Evolutionary conservation across 1,284 basidiomycete species (phyloP).

Genomic region (Rhodotorula sp.): DNA sequence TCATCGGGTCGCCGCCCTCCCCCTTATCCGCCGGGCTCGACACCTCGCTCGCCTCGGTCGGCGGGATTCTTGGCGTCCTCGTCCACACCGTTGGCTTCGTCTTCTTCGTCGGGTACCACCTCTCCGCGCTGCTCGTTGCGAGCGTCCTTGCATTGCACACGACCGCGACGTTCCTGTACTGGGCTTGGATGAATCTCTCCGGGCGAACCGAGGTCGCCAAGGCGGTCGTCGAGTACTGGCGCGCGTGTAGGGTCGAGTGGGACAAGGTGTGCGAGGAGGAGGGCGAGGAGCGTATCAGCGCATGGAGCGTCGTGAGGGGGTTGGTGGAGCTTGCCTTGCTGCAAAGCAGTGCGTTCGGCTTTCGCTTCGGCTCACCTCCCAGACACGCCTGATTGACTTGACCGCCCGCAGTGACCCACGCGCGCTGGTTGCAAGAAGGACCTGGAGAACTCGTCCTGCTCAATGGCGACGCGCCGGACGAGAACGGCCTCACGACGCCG

Average conservation of each 20-base stretch:
- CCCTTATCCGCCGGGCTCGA: neutral
- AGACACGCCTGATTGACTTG: neutral
- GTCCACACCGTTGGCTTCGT: conserved; percentile 36
- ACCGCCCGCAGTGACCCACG: conserved; percentile 21
- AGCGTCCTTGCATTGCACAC: neutral
- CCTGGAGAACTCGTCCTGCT: conserved; percentile 26
- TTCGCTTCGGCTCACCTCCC: neutral
- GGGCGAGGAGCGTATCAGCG: conserved; percentile 10
- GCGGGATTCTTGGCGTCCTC: conserved; percentile 29
- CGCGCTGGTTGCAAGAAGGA: conserved; percentile 22
- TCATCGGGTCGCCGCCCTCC: conserved; percentile 16
- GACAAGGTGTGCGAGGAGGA: conserved; percentile 28
- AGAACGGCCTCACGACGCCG: neutral
- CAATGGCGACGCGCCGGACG: conserved; percentile 1
- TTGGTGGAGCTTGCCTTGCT: conserved; percentile 20
- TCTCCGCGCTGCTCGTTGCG: conserved; percentile 14
- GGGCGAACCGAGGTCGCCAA: conserved; percentile 31
- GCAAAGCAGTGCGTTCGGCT: conserved; percentile 23
- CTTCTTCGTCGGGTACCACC: conserved; percentile 33
- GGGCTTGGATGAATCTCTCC: conserved; percentile 30
- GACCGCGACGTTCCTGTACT: conserved; percentile 22
- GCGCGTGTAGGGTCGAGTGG: conserved; percentile 34
- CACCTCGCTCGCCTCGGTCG: conserved; percentile 16
- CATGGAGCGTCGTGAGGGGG: conserved; percentile 14
- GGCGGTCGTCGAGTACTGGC: conserved; percentile 24